phyloP scores from a whole-genome alignment of 2,329 filamentous ascomycete genomes.

The Cercospora zeina region DNA sequence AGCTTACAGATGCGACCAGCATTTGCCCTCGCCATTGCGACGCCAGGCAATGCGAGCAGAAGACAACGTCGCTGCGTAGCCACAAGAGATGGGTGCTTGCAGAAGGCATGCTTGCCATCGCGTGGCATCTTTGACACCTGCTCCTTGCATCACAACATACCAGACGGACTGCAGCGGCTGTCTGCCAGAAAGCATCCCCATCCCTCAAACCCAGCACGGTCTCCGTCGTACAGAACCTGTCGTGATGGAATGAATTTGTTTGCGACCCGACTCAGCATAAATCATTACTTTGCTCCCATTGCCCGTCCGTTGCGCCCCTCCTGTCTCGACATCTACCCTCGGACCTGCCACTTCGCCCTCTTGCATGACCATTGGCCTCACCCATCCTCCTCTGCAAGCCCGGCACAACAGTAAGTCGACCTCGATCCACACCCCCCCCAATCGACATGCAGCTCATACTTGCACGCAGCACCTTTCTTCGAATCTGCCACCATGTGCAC shows the following conservation, averaged over 20 bases:
- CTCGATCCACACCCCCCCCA: not conserved
- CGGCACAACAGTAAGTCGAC: not conserved
- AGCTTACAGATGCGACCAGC: slow-evolving; percentile 16
- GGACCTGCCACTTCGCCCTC: not conserved
- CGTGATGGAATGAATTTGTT: slow-evolving; percentile 30
- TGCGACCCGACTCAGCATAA: slow-evolving; percentile 31
- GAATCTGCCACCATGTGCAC: slow-evolving; percentile 46
- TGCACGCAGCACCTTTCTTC: not conserved
- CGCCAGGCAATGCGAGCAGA: slow-evolving; percentile 22
- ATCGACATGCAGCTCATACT: not conserved
- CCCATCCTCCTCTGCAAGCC: not conserved
- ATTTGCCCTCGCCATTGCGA: slow-evolving; percentile 14
- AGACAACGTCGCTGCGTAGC: slow-evolving; percentile 21
- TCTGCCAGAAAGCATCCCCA: slow-evolving; percentile 29
- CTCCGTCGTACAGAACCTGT: slow-evolving; percentile 28
- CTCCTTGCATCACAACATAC: slow-evolving; percentile 33
- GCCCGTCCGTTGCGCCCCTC: slow-evolving; percentile 3
- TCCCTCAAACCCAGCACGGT: slow-evolving; percentile 24
- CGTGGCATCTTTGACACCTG: slow-evolving; percentile 32
- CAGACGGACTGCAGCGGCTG: slow-evolving; percentile 26
- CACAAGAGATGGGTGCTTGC: slow-evolving; percentile 23
- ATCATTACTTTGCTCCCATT: slow-evolving; percentile 23
- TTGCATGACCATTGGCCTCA: not conserved
- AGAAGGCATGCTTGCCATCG: slow-evolving; percentile 27
- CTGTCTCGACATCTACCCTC: not conserved